Conservation (phyloP, 2,329 filamentous ascomycete species). For the Neofusicoccum kwambonambiense region DNA sequence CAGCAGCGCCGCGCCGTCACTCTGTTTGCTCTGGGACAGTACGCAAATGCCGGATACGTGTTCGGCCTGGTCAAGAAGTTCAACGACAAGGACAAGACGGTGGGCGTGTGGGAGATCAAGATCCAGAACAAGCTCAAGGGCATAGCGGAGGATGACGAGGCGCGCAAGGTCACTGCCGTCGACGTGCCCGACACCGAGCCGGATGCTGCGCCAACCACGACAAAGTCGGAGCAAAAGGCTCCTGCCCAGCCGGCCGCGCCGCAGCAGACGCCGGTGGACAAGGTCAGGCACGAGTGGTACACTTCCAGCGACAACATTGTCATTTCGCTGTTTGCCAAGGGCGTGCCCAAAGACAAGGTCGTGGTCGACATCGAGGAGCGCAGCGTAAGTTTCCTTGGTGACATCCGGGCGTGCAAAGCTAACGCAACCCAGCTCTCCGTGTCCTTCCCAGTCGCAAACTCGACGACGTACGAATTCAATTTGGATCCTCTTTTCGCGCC, state of each 20-base stretch:
- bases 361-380: conserved; percentile 52
- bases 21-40: conserved; percentile 67
- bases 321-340: conserved; percentile 65
- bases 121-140: conserved; percentile 51
- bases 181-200: conserved; percentile 56
- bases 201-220: conserved; percentile 19
- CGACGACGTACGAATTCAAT: conserved; percentile 59
- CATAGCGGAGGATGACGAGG: conserved; percentile 51
- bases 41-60: conserved; percentile 72
- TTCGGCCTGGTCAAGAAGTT: conserved; percentile 58
- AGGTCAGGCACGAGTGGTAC: conserved; percentile 69
- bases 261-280: conserved; percentile 50
- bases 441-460: conserved; percentile 56
- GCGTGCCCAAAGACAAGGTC: conserved; percentile 57
- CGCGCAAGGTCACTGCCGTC: conserved; percentile 31
- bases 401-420: not conserved
- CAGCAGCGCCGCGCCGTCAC: conserved; percentile 78
- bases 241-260: not conserved
- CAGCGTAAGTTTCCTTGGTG: conserved; percentile 37
- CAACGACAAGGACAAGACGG: conserved; percentile 51
- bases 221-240: conserved; percentile 5
- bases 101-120: conserved; percentile 61
- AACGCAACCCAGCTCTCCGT: conserved; percentile 48
- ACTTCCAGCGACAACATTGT: conserved; percentile 61
- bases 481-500: conserved; percentile 66